A percentile compares a stretch with the other conserved stretches of the same genome.
Conservation (phyloP, 768 basidiomycete species). For the Lyophyllum semitale region DNA sequence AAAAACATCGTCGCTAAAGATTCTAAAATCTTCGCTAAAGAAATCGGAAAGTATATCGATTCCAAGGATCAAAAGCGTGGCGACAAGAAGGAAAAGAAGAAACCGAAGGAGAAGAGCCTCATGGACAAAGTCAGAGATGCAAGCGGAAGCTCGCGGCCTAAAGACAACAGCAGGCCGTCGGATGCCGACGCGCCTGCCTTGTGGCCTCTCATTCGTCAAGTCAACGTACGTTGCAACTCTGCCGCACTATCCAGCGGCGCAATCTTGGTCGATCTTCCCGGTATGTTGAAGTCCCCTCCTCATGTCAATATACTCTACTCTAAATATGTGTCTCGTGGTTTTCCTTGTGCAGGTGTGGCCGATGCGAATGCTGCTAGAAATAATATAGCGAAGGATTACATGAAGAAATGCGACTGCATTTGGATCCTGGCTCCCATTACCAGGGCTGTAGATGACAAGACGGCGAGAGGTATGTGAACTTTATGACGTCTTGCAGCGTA, state of each 20-base stretch:
- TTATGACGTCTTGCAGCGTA: neutral
- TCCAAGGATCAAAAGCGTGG: constrained; percentile 62
- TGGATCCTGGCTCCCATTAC: constrained; percentile 72
- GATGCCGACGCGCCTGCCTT: constrained; percentile 42
- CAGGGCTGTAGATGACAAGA: constrained; percentile 65
- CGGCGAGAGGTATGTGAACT: constrained; percentile 47
- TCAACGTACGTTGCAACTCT: constrained; percentile 57
- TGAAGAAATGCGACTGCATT: constrained; percentile 65
- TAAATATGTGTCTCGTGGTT: neutral
- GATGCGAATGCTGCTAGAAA: constrained; percentile 68
- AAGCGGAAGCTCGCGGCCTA: constrained; percentile 20
- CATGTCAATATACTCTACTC: neutral
- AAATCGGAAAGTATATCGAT: constrained; percentile 66
- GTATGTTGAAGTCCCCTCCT: constrained; percentile 24
- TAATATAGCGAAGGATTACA: constrained; percentile 64
- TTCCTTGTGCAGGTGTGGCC: constrained; percentile 43
- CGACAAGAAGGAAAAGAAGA: constrained; percentile 41
- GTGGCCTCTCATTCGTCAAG: constrained; percentile 67
- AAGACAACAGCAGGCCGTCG: constrained; percentile 19
- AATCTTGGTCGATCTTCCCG: constrained; percentile 64
- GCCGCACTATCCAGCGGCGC: constrained; percentile 59
- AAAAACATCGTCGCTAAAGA: constrained; percentile 53
- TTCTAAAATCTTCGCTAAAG: constrained; percentile 52
- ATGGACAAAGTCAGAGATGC: constrained; percentile 34
- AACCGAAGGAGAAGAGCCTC: constrained; percentile 35